Evolutionary conservation across 1,139 yeast species (phyloP).

Genomic region (Diutina scorzettiae): DNA sequence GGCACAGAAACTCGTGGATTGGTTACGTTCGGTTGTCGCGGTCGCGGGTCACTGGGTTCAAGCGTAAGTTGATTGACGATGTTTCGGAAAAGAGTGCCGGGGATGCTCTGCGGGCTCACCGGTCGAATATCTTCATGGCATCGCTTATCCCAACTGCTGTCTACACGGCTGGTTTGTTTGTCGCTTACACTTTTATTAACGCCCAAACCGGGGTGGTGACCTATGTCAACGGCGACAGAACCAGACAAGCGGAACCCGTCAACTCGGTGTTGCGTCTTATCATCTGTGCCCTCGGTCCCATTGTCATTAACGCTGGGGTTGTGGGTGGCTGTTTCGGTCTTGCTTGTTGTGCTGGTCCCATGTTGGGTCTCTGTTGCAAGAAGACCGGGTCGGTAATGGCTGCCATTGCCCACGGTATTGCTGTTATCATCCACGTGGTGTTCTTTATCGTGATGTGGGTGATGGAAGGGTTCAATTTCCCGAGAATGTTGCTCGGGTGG

Average conservation of each 20-base stretch:
- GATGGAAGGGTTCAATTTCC: constrained; percentile 81
- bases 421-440: constrained; percentile 73
- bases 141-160: constrained; percentile 77
- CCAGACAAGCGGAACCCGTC: constrained; percentile 34
- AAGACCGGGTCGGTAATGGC: constrained; percentile 97
- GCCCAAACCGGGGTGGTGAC: constrained; percentile 89
- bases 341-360: constrained; percentile 96
- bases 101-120: constrained; percentile 90
- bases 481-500: constrained; percentile 80
- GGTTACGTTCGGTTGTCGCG: constrained; percentile 93
- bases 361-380: constrained; percentile 91
- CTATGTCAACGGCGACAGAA: constrained; percentile 19
- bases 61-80: constrained; percentile 81
- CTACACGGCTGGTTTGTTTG: constrained; percentile 82
- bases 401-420: constrained; percentile 90
- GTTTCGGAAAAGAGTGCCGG: constrained; percentile 90
- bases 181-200: constrained; percentile 87
- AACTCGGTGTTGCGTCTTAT: constrained; percentile 79
- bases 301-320: constrained; percentile 81
- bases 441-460: constrained; percentile 97
- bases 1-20: constrained; percentile 99
- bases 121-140: constrained; percentile 74
- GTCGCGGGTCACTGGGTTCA: constrained; percentile 97
- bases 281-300: constrained; percentile 86
- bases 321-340: constrained; percentile 60